phyloP scores from a whole-genome alignment of 2,329 filamentous ascomycete species.

The Pestalotiopsis sp. region DNA sequence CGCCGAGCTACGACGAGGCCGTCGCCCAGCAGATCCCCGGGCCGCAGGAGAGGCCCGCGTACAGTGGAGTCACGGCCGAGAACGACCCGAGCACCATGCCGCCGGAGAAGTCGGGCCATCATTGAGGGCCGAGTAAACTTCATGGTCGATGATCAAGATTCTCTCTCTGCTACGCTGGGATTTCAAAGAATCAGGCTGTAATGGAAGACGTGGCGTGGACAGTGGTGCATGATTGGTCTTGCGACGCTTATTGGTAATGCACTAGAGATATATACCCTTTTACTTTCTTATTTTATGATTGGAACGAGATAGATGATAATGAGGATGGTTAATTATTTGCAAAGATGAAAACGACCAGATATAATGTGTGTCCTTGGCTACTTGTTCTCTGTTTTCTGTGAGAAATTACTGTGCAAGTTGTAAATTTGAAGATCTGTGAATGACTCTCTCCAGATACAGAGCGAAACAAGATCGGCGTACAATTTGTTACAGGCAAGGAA shows the following conservation, averaged over 20 bases:
- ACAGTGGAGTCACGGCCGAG: slow-evolving; percentile 64
- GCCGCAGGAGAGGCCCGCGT: slow-evolving; percentile 67
- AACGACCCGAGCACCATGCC: slow-evolving; percentile 54
- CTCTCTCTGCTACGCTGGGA: background rate
- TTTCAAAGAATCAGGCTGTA: background rate
- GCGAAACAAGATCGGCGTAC: no score
- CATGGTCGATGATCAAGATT: background rate
- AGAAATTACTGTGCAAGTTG: background rate
- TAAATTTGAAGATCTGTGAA: no score
- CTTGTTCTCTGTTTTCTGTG: background rate
- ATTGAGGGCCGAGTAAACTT: background rate
- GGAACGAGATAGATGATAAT: background rate
- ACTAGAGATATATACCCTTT: background rate
- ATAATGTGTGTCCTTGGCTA: background rate
- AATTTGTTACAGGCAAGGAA: no score
- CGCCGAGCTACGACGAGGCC: slow-evolving; percentile 92
- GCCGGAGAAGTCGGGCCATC: slow-evolving; percentile 24
- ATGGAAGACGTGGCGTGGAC: background rate
- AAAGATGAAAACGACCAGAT: background rate
- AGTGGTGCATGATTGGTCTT: background rate
- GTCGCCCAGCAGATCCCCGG: slow-evolving; percentile 74
- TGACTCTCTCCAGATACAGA: no score
- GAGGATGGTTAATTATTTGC: background rate
- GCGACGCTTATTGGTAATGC: background rate
- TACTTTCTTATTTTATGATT: background rate